Conservation (phyloP, 208 protist genomes). For the Crithidia expoeki region DNA sequence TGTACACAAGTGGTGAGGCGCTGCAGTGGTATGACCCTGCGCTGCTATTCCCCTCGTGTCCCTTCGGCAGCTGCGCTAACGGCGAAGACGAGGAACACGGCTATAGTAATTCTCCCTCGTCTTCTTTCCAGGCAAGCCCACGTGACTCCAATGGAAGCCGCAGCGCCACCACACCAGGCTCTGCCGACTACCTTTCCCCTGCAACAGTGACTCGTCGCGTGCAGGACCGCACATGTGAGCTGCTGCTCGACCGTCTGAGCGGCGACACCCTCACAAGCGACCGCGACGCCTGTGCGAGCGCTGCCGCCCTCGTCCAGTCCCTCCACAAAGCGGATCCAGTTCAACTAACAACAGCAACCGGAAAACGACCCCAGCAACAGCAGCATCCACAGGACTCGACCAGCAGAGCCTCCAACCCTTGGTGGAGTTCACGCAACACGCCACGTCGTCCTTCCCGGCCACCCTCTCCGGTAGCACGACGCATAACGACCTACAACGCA, state of each 20-base stretch:
- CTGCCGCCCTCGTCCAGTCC: conserved; percentile 8
- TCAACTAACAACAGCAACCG: neutral
- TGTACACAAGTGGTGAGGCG: conserved; percentile 42
- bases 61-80: conserved; percentile 17
- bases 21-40: conserved; percentile 53
- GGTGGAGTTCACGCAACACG: neutral
- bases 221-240: conserved; percentile 12
- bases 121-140: too few relatives aligned
- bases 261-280: conserved; percentile 25
- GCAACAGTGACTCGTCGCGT: neutral
- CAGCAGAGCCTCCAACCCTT: too few relatives aligned
- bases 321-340: conserved; percentile 8
- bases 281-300: conserved; percentile 10
- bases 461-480: conserved; percentile 5
- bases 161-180: too few relatives aligned
- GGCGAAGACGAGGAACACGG: conserved; percentile 20
- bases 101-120: too few relatives aligned
- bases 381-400: too few relatives aligned
- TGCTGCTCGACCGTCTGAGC: conserved; percentile 18
- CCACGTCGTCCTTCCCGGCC: neutral
- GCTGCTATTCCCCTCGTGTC: conserved; percentile 29
- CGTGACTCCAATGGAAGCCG: too few relatives aligned
- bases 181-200: conserved; percentile 2
- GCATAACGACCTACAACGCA: neutral
- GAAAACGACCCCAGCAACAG: too few relatives aligned